These are phyloP conservation scores for Circinella minor DNA, from an alignment of 371 early-diverging fungal genomes.

Conservation along the genomic window DNA sequence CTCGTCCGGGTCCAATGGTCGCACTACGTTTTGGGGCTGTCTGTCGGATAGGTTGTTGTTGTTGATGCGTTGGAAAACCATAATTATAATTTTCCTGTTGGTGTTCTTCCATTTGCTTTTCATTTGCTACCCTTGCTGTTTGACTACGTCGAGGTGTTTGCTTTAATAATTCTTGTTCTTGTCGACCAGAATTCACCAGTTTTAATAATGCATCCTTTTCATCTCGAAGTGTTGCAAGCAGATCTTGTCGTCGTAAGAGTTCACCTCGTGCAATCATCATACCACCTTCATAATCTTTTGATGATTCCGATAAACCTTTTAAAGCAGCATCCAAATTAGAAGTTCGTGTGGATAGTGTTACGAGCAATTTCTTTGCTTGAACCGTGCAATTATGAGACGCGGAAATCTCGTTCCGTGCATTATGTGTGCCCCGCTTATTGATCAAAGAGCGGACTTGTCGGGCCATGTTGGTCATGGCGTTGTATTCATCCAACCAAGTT, in stretches of 20 bases:
- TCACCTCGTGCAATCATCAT: conserved; percentile 65
- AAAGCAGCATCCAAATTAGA: conserved; percentile 62
- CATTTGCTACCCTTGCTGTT: neutral
- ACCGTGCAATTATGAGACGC: conserved; percentile 75
- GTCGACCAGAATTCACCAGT: conserved; percentile 53
- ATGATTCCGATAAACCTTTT: conserved; percentile 48
- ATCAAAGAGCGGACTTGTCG: conserved; percentile 75
- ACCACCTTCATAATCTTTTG: conserved; percentile 13
- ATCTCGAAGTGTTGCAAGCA: conserved; percentile 67
- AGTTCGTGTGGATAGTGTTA: conserved; percentile 47
- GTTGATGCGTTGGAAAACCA: conserved; percentile 33
- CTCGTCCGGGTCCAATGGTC: conserved; percentile 42
- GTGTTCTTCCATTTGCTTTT: neutral
- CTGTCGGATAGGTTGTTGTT: neutral
- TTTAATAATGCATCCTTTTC: conserved; percentile 65
- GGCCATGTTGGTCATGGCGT: conserved; percentile 59
- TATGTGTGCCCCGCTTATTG: conserved; percentile 68
- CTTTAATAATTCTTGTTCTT: conserved; percentile 40
- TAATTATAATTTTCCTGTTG: conserved; percentile 7
- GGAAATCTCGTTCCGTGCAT: conserved; percentile 73
- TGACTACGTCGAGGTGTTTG: conserved; percentile 11
- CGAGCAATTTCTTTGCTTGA: conserved; percentile 76
- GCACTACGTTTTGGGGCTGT: neutral
- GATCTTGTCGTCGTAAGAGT: conserved; percentile 73
- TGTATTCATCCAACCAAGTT: conserved; percentile 82